phyloP scores from a whole-genome alignment of 2,329 filamentous ascomycete genomes.

The Chaetomium sp. region DNA sequence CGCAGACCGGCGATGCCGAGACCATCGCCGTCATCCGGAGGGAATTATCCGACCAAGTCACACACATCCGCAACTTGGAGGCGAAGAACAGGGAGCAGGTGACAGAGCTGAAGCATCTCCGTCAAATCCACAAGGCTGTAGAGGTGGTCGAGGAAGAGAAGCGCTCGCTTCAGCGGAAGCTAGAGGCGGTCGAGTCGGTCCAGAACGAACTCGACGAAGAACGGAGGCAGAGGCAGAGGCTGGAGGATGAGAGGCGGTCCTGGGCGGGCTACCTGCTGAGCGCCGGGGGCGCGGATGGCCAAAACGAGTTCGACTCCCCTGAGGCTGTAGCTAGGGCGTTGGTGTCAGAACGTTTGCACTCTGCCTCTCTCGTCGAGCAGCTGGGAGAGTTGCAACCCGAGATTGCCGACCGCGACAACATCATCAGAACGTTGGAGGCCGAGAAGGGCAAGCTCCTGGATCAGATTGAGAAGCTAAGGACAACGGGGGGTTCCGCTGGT shows the following conservation, averaged over 20 bases:
- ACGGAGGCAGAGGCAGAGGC: slow-evolving; percentile 76
- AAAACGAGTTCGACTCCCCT: slow-evolving; percentile 79
- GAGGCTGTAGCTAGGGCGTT: slow-evolving; percentile 84
- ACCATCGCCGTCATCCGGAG: slow-evolving; percentile 82
- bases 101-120: slow-evolving; percentile 76
- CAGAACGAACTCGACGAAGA: slow-evolving; percentile 78
- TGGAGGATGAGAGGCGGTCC: slow-evolving; percentile 84
- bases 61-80: slow-evolving; percentile 86
- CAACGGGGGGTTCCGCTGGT: slow-evolving; percentile 48
- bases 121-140: slow-evolving; percentile 81
- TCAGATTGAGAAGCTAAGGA: slow-evolving; percentile 72
- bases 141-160: slow-evolving; percentile 97
- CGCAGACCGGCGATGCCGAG: slow-evolving; percentile 83
- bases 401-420: slow-evolving; percentile 72
- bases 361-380: slow-evolving; percentile 76
- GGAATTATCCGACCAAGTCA: slow-evolving; percentile 87
- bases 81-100: slow-evolving; percentile 76
- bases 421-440: slow-evolving; percentile 69
- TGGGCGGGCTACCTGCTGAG: slow-evolving; percentile 86
- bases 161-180: slow-evolving; percentile 72
- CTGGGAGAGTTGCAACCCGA: slow-evolving; percentile 80
- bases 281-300: slow-evolving; percentile 60
- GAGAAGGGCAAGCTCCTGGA: slow-evolving; percentile 66
- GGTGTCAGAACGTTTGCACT: slow-evolving; percentile 78
- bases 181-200: slow-evolving; percentile 73